phyloP scores from a whole-genome alignment of 345 rosid species.

The Salix brachista region DNA sequence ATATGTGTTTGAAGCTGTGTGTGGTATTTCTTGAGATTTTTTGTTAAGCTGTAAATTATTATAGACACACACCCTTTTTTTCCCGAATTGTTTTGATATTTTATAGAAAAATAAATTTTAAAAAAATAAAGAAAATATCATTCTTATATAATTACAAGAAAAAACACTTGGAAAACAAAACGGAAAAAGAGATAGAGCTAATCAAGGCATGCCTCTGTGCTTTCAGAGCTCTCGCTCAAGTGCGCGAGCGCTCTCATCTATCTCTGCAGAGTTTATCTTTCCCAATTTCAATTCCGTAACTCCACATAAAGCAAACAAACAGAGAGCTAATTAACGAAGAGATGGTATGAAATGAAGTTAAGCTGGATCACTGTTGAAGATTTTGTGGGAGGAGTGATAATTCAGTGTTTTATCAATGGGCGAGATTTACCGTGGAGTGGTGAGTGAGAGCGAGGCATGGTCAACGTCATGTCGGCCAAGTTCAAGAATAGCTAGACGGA shows the following conservation, averaged over 20 bases:
- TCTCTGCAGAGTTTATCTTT: background rate
- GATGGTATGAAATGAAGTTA: background rate
- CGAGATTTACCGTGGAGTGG: slow-evolving; percentile 56
- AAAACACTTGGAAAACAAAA: no score
- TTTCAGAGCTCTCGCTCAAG: background rate
- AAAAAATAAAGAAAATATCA: no score
- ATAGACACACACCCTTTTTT: no score
- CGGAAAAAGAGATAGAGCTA: no score
- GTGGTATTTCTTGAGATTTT: no score
- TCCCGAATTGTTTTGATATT: no score
- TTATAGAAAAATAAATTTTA: no score
- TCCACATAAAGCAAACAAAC: background rate
- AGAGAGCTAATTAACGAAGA: no score
- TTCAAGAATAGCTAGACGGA: slow-evolving; percentile 50
- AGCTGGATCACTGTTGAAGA: background rate
- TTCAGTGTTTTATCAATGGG: slow-evolving; percentile 32
- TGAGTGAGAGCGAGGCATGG: slow-evolving; percentile 34
- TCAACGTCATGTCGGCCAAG: slow-evolving; percentile 29
- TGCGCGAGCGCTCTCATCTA: background rate
- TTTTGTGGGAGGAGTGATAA: background rate
- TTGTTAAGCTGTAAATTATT: no score
- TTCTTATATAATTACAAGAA: no score
- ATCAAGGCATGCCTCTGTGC: background rate
- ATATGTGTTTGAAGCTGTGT: slow-evolving; percentile 13
- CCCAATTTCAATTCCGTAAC: no score